Base-by-base conservation (phyloP, 2,329 filamentous ascomycete genomes). In the Xylaria sp. region DNA sequence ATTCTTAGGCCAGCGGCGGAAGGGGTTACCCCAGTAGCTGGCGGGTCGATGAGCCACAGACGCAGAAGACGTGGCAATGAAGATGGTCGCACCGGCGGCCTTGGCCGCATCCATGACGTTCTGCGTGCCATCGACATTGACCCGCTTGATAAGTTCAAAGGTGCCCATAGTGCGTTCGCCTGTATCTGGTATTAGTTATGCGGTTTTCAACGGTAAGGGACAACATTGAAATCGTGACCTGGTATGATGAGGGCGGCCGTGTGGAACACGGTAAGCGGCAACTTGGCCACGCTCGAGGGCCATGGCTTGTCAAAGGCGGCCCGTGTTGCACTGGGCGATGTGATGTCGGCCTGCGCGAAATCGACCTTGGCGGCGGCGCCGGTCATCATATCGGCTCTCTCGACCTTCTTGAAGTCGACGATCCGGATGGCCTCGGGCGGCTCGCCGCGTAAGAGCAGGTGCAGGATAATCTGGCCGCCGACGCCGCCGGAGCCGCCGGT, bases 181-280 rank as follows among this genome's bases (percentile, higher is more conserved):
- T 58, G 5, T 44, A 13, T 8, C 40, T 47, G 16, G 23, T 44
- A 44, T 58, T 44, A 58, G 55, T 21, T 44, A 21, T 2, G 37
- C 32, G 3, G 18, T 58, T 6, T 8, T 29, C 16, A 29, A 29
- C 27, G 18, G 16, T 13, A n/a, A 44, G 16, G 40, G 40, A 8
- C 8, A 35, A 23, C 13, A n/a, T 29, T 29, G 18, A 29, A n/a
- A 37, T 44, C 25, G 16, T 58, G 21, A 58, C 55, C 55, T 0
- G 82, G 77, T 6, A 81, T 75, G 61, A 87, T 86, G 32, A 82
- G 76, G 3, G 84, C 85, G 10, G 84, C 85, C 2, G 75, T 84
- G 75, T 86, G 84, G 72, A 84, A 85, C 16, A 86, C 84, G 6
- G 84, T 86, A 6, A 86, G 76, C 2, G 84, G 83, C 2, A 83